Percentiles rank a stretch among this genome's conserved stretches.
Conservation (phyloP, 2,329 filamentous ascomycete species). For the Apiospora aurea region DNA sequence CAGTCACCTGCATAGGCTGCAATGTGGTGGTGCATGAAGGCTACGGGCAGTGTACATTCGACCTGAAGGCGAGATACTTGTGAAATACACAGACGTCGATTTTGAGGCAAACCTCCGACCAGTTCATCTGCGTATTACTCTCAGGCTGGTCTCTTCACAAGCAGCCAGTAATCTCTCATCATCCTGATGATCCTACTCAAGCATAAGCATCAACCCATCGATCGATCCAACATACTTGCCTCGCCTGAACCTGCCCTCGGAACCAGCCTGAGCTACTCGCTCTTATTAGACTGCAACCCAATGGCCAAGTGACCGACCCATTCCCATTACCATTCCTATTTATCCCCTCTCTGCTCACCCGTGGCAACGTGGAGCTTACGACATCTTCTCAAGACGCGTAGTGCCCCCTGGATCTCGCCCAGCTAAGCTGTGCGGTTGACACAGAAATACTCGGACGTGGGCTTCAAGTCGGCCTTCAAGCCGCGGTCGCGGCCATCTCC, state of each 20-base stretch:
- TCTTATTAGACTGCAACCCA: background rate
- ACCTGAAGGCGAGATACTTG: background rate
- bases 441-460: conserved; percentile 25
- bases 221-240: background rate
- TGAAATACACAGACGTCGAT: background rate
- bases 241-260: background rate
- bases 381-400: background rate
- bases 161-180: background rate
- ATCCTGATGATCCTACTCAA: background rate
- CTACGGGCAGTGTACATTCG: background rate
- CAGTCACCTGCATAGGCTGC: background rate
- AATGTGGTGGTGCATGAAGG: background rate
- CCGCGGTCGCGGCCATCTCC: background rate
- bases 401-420: conserved; percentile 14
- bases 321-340: too few species aligned
- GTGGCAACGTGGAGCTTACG: background rate
- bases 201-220: background rate
- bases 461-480: conserved; percentile 24
- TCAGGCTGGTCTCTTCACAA: background rate
- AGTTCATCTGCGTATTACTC: background rate
- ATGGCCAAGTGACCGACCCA: background rate
- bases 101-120: background rate
- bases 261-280: background rate
- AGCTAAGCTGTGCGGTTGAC: conserved; percentile 24
- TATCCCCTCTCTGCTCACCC: background rate